phyloP scores from a whole-genome alignment of 495 filamentous ascomycete genomes.

The Penicillium bovifimosum region DNA sequence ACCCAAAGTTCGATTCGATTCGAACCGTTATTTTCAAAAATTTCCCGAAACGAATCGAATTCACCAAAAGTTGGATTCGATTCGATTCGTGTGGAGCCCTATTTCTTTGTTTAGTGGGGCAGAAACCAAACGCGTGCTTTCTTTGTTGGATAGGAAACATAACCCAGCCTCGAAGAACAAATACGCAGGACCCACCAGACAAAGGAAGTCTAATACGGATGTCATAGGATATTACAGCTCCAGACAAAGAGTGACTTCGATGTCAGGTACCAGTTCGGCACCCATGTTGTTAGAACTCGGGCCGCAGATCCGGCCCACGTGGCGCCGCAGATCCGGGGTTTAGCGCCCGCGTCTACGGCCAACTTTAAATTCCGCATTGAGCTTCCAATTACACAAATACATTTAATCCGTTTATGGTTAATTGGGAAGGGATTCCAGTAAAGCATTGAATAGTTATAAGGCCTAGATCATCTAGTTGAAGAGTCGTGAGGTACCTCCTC shows the following conservation, averaged over 20 bases:
- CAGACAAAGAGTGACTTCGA: no score
- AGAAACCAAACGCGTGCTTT: background rate
- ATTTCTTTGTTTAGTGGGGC: background rate
- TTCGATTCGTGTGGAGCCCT: no score
- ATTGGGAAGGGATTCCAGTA: no score
- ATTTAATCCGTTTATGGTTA: background rate
- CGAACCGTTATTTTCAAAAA: no score
- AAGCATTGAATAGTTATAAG: background rate
- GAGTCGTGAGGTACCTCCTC: background rate
- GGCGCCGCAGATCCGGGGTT: background rate
- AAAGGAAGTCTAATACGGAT: background rate
- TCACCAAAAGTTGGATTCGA: no score
- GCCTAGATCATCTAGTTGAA: background rate
- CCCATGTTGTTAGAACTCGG: background rate
- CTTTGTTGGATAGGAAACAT: slow-evolving; percentile 5
- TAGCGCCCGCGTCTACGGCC: background rate
- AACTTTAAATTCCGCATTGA: background rate
- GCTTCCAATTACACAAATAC: background rate
- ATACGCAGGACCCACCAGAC: background rate
- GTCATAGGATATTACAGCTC: no score
- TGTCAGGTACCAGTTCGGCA: no score
- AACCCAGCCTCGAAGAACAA: background rate
- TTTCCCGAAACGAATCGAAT: no score
- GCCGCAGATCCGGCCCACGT: background rate
- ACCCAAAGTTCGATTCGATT: no score